These are phyloP conservation scores for Aspergillus egyptiacus DNA, from an alignment of 495 filamentous ascomycete genomes.

Conservation along the genomic window DNA sequence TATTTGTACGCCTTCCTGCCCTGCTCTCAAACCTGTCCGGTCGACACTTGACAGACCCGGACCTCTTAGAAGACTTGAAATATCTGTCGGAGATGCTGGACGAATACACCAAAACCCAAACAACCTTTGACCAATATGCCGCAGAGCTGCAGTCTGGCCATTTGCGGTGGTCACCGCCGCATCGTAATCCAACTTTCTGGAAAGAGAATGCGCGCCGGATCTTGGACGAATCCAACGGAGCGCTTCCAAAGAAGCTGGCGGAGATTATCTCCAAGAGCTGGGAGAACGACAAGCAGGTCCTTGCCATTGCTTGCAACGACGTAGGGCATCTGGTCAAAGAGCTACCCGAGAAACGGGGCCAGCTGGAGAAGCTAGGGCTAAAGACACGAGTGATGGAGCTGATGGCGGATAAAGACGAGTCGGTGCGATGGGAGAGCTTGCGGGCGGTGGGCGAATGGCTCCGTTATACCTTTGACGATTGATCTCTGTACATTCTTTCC, in stretches of 20 bases:
- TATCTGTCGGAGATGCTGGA: conserved; percentile 72
- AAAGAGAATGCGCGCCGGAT: conserved; percentile 90
- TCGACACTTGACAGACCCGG: conserved; percentile 81
- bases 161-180: conserved; percentile 91
- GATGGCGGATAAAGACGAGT: conserved; percentile 86
- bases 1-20: conserved; percentile 73
- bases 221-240: conserved; percentile 74
- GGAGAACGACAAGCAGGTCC: conserved; percentile 90
- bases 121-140: conserved; percentile 93
- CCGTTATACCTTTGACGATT: conserved; percentile 74
- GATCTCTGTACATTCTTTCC: conserved; percentile 11
- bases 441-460: conserved; percentile 90
- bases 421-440: conserved; percentile 91
- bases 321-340: conserved; percentile 84
- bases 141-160: conserved; percentile 84
- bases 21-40: conserved; percentile 72
- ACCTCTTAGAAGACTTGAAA: conserved; percentile 80
- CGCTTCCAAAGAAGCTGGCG: conserved; percentile 72
- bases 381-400: conserved; percentile 92
- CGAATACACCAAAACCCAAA: conserved; percentile 93
- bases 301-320: conserved; percentile 95
- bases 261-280: conserved; percentile 81
- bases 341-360: conserved; percentile 73
- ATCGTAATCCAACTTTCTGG: conserved; percentile 89
- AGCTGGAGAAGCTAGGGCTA: conserved; percentile 83